A percentile compares a stretch with the other conserved stretches of the same genome.
These are phyloP conservation scores for Claviceps lovelessii DNA, from an alignment of 2,329 filamentous ascomycete genomes.

Conservation along the genomic window DNA sequence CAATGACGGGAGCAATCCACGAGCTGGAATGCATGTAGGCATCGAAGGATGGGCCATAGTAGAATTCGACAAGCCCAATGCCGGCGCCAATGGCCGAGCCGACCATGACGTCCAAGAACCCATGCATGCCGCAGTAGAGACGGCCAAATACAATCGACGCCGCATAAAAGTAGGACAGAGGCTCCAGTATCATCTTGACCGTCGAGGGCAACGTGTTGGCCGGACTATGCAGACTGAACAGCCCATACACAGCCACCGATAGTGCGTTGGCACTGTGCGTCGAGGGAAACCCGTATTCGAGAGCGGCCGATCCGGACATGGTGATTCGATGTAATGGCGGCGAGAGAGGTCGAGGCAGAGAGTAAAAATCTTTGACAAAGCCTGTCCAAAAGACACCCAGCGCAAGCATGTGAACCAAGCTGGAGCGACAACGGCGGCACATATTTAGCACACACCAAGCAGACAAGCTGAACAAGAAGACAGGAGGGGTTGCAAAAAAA, in stretches of 20 bases:
- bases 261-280: slow-evolving; percentile 96
- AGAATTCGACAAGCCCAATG: slow-evolving; percentile 45
- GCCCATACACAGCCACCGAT: slow-evolving; percentile 74
- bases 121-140: slow-evolving; percentile 97
- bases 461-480: neutral
- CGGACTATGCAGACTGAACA: slow-evolving; percentile 54
- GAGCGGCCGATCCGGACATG: slow-evolving; percentile 87
- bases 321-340: slow-evolving; percentile 88
- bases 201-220: slow-evolving; percentile 46
- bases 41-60: slow-evolving; percentile 50
- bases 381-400: slow-evolving; percentile 76
- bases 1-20: slow-evolving; percentile 48
- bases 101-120: slow-evolving; percentile 78
- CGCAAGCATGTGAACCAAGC: slow-evolving; percentile 61
- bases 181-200: slow-evolving; percentile 49
- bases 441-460: neutral
- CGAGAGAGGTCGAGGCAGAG: slow-evolving; percentile 78
- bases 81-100: slow-evolving; percentile 64
- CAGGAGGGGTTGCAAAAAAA: no score
- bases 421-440: slow-evolving; percentile 13
- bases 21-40: slow-evolving; percentile 52
- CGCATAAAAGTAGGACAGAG: slow-evolving; percentile 68
- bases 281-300: slow-evolving; percentile 95
- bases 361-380: slow-evolving; percentile 87
- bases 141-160: slow-evolving; percentile 80